Evolutionary conservation across 2,329 filamentous ascomycete species (phyloP).

Genomic region (Xylaria sp.): DNA sequence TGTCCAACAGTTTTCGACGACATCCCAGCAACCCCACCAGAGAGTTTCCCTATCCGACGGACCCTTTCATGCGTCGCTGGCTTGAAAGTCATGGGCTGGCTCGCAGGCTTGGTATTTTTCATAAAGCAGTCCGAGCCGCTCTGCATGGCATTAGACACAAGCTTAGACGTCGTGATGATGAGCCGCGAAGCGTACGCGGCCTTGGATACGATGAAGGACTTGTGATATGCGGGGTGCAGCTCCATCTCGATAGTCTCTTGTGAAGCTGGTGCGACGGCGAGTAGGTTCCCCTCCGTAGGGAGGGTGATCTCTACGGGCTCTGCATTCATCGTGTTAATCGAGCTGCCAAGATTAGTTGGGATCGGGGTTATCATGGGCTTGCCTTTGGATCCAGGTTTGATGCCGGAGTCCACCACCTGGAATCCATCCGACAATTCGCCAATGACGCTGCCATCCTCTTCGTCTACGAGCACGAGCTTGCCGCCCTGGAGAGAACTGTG

Average conservation of each 20-base stretch:
- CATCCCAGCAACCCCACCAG: conserved; percentile 68
- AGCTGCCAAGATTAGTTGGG: neutral
- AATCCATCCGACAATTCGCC: conserved; percentile 84
- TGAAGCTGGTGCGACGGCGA: conserved; percentile 60
- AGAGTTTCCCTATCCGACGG: conserved; percentile 85
- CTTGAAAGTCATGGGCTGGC: conserved; percentile 81
- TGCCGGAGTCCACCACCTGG: conserved; percentile 69
- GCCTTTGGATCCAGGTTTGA: conserved; percentile 91
- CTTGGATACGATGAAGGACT: conserved; percentile 78
- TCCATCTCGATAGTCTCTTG: conserved; percentile 70
- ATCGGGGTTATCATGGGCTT: conserved; percentile 28
- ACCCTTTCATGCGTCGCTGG: conserved; percentile 79
- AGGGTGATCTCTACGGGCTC: conserved; percentile 78
- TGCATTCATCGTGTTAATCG: conserved; percentile 30
- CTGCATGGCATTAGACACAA: conserved; percentile 71
- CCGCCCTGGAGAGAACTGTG: conserved; percentile 56
- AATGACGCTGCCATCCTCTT: conserved; percentile 92
- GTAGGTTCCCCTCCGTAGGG: conserved; percentile 60
- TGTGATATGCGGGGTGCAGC: conserved; percentile 85
- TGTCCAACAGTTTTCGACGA: conserved; percentile 83
- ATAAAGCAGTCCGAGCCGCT: conserved; percentile 75
- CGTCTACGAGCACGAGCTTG: conserved; percentile 87
- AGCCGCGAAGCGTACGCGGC: conserved; percentile 84
- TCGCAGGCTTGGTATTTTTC: conserved; percentile 68
- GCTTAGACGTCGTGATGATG: conserved; percentile 80